Evolutionary conservation across 2,329 filamentous ascomycete species (phyloP).

Genomic region (Stagonosporopsis rhizophila): DNA sequence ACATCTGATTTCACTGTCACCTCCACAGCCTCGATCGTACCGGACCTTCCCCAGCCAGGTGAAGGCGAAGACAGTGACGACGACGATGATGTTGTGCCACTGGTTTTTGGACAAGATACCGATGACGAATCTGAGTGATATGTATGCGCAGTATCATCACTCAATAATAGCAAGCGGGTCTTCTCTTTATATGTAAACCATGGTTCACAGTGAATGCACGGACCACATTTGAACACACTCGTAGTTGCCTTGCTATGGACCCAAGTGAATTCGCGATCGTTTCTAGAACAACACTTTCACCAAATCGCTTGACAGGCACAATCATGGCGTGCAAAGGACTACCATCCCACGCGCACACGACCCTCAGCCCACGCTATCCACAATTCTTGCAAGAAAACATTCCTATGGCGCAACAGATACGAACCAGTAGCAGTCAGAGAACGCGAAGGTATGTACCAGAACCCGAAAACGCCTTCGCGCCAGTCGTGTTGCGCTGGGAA

Average conservation of each 20-base stretch:
- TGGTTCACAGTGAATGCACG: constrained; percentile 7
- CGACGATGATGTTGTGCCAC: constrained; percentile 41
- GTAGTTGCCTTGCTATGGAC: neutral
- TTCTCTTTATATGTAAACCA: neutral
- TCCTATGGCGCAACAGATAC: neutral
- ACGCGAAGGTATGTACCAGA: neutral
- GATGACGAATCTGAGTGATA: constrained; percentile 44
- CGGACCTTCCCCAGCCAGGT: constrained; percentile 25
- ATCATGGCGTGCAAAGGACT: neutral
- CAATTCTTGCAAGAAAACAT: neutral
- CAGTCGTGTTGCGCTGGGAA: constrained; percentile 1
- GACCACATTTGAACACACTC: neutral
- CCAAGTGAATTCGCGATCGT: neutral
- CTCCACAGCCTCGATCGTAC: constrained; percentile 23
- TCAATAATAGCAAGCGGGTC: neutral
- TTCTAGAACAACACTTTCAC: neutral
- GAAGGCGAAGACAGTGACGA: constrained; percentile 26
- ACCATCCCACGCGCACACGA: neutral
- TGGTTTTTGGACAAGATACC: constrained; percentile 46
- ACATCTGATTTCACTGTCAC: constrained; percentile 29
- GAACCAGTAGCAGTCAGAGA: neutral
- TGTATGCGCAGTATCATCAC: neutral
- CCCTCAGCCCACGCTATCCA: neutral
- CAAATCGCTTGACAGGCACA: neutral
- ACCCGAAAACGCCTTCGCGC: neutral